Base-by-base conservation (phyloP, 1,284 basidiomycete species). In the Inonotus obliquus region DNA sequence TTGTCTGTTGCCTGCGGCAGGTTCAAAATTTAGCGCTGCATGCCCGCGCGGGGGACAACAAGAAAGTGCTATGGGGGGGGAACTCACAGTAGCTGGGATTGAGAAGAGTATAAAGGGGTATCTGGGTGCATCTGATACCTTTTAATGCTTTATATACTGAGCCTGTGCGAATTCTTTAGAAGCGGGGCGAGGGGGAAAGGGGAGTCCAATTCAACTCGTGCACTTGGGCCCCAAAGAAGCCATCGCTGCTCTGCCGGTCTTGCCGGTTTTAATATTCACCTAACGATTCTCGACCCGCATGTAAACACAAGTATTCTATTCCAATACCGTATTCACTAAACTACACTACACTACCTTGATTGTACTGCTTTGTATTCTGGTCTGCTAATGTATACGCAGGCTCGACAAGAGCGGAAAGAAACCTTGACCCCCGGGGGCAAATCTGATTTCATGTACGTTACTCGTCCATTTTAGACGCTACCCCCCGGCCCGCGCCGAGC, bases 401-500 rank as follows among this genome's bases (percentile, higher is more conserved):
- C 17, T 14, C 41, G 19, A 44, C 41, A n/a, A 44, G 41, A 44
- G n/a, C 41, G n/a, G 35, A 19, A 53, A 54, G 23, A 44, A 60
- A 60, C 35, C 39, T 17, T 45, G 11, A 38, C 25, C 35, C n/a
- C 25, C 2, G 49, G 25, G 27, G 29, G 13, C 14, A 35, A 27
- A n/a, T 17, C 35, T 35, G 10, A 52, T 52, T 23, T 44, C 37
- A 21, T 13, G n/a, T 44, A 44, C 41, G 41, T 29, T 38, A 23
- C 29, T 29, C 44, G 41, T 45, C 39, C 41, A 25, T 47, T 27
- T 47, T 57, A 54, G 47, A 32, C 14, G 29, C 17, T 47, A 27
- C 23, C 45, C 45, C 45, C 60, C 44, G 51, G 51, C 51, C 54
- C 29, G 52, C 48, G 32, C 58, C 53, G 11, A 62, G 51, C 7